Percentiles rank a stretch among this genome's conserved stretches.
These are phyloP conservation scores for Piper betle DNA, from an alignment of 164 flowering plant species.

Conservation along the genomic window DNA sequence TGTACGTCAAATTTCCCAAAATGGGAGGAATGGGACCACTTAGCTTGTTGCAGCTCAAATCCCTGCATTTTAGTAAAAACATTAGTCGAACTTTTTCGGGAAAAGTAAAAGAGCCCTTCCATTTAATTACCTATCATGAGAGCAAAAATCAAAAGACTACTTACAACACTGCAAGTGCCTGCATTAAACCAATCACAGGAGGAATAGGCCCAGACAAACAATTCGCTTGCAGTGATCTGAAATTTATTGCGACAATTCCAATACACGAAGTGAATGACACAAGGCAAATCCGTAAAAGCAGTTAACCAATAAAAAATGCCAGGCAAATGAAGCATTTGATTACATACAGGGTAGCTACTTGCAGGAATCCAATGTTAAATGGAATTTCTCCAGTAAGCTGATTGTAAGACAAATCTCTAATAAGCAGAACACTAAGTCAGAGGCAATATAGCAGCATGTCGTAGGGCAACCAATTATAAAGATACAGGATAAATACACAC, in stretches of 20 bases:
- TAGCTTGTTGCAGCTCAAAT: slow-evolving; percentile 70
- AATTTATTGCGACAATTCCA: not conserved
- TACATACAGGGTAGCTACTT: slow-evolving; percentile 93
- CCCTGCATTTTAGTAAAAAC: slow-evolving; percentile 32
- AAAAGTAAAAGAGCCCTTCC: too few relatives aligned
- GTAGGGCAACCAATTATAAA: not conserved
- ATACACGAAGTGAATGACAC: not conserved
- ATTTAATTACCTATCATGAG: too few relatives aligned
- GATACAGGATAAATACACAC: slow-evolving; percentile 42
- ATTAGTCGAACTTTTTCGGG: not conserved
- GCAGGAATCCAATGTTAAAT: slow-evolving; percentile 90
- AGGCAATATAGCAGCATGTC: not conserved
- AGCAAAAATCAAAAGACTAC: slow-evolving; percentile 9
- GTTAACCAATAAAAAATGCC: not conserved
- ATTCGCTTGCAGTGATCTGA: slow-evolving; percentile 87
- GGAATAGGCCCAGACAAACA: slow-evolving; percentile 71
- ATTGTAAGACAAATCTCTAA: slow-evolving; percentile 73
- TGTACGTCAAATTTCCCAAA: slow-evolving; percentile 65
- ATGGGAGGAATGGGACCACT: slow-evolving; percentile 83
- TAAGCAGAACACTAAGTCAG: slow-evolving; percentile 1
- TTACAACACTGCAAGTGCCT: slow-evolving; percentile 98
- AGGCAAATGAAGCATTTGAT: not conserved
- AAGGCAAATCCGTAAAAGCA: not conserved
- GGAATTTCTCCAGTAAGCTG: slow-evolving; percentile 86
- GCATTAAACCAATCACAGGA: slow-evolving; percentile 91